Base-by-base conservation (phyloP, 352 stramenopile species). In the Stramenopiles sp. region DNA sequence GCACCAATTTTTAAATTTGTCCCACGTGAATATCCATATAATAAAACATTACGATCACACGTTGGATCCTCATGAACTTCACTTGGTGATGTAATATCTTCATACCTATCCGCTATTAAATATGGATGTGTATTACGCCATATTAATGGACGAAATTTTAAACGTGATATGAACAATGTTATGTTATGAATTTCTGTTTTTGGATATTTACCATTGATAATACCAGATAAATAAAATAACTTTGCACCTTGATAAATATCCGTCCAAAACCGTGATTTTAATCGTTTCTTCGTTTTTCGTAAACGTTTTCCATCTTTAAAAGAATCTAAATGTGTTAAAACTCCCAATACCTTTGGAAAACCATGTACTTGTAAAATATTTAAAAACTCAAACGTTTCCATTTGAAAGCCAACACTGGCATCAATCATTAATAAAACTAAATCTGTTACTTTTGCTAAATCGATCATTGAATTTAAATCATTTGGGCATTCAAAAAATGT, bases 371-470 rank as follows among this genome's bases (percentile, higher is more conserved):
- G 96, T 6, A 99, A 88, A 80, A 99, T 96, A 84, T 99, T 99
- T 6, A 99, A 89, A 83, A 99, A 99, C 87, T 99, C 97, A 80
- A 99, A 99, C 13, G 96, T 99, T 85, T 99, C 95, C 96, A 99
- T 99, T 83, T 99, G 96, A 83, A 99, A 99, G 6, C 97, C 97
- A 82, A 98, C 99, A 82, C 95, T 98, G n/a, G 94, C 96, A 89
- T 99, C 96, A 43, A 99, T 94, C 32, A 98, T 91, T 20, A 99
- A 84, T 43, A 99, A 83, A 27, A 99, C 96, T 1, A 99, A 86
- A 83, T 99, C 97, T 0, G 96, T 95, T 73, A 99, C 92, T 85
- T 99, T 99, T 80, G 95, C 95, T 81, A 98, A 86, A 86, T 99
- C 82, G 69, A 95, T 89, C 89, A 94, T 94, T 20, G 88, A 88